These are phyloP conservation scores for Arabidopsis hybrid DNA, from an alignment of 441 rosid genomes.

Conservation along the genomic window DNA sequence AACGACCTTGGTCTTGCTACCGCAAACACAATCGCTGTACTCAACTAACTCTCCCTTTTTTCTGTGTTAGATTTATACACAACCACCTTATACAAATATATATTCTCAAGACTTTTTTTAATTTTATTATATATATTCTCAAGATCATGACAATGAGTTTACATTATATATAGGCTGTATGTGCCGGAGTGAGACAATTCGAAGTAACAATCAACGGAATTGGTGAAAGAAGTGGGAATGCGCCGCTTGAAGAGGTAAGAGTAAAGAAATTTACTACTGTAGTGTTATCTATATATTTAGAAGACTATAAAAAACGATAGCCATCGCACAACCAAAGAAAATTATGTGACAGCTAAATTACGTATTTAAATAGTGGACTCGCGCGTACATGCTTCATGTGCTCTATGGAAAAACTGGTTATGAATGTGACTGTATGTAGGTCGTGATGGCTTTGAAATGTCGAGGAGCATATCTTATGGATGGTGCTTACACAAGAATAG, in stretches of 20 bases:
- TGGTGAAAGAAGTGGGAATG: slow-evolving; percentile 45
- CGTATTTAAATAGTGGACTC: neutral
- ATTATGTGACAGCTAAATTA: neutral
- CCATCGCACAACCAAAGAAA: neutral
- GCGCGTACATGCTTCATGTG: neutral
- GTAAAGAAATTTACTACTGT: neutral
- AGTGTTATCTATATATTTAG: neutral
- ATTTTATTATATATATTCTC: neutral
- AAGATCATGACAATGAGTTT: neutral
- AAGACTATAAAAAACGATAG: neutral
- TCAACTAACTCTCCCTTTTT: neutral
- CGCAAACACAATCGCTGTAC: slow-evolving; percentile 40
- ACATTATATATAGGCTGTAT: slow-evolving; percentile 20
- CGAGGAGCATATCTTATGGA: slow-evolving; percentile 69
- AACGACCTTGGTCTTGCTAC: slow-evolving; percentile 45
- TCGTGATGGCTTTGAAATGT: slow-evolving; percentile 87
- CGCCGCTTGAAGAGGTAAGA: slow-evolving; percentile 43
- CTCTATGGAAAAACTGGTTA: neutral
- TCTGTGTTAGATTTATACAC: neutral
- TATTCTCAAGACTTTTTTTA: neutral
- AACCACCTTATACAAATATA: neutral
- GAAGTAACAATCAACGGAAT: slow-evolving; percentile 42
- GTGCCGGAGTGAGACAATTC: slow-evolving; percentile 41
- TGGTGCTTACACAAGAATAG: slow-evolving; percentile 75
- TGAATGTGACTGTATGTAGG: slow-evolving; percentile 49